phyloP scores from a whole-genome alignment of 345 rosid species.

The Conringia planisiliqua region DNA sequence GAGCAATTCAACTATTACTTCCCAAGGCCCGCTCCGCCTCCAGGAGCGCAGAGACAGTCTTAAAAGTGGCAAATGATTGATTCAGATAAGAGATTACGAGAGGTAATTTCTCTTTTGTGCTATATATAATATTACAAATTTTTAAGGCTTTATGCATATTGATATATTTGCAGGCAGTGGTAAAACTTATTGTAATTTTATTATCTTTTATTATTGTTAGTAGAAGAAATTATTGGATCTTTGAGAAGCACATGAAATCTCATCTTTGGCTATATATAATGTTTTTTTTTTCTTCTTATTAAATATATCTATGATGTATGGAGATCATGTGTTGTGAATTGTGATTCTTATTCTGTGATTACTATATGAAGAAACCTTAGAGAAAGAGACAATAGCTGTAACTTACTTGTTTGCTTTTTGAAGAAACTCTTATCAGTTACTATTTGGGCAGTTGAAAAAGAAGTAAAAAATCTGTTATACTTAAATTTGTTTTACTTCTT shows the following conservation, averaged over 20 bases:
- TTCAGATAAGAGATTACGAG: conserved; percentile 4
- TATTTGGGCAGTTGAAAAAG: background rate
- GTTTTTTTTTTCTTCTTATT: background rate
- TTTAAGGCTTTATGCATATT: conserved; percentile 1
- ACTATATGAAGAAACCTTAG: background rate
- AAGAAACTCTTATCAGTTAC: background rate
- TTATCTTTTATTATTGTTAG: conserved; percentile 11
- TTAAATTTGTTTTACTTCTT: background rate
- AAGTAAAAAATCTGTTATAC: background rate
- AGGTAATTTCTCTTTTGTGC: conserved; percentile 1
- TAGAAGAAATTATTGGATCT: conserved; percentile 11
- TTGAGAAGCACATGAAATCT: conserved; percentile 24
- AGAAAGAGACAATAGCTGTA: background rate
- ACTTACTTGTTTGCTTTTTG: background rate
- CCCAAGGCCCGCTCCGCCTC: conserved; percentile 79
- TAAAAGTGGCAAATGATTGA: conserved; percentile 34
- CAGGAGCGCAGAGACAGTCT: conserved; percentile 69
- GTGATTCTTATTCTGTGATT: background rate
- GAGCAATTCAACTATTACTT: conserved; percentile 39
- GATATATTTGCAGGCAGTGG: conserved; percentile 20
- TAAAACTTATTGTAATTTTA: conserved; percentile 1
- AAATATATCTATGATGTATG: background rate
- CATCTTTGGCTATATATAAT: conserved; percentile 30
- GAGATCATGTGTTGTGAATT: conserved; percentile 15
- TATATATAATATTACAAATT: background rate